Evolutionary conservation across 495 filamentous ascomycete species (phyloP), one percentile per base, ranked within the genome.

Genomic region (Trichoderma orchidacearum): DNA sequence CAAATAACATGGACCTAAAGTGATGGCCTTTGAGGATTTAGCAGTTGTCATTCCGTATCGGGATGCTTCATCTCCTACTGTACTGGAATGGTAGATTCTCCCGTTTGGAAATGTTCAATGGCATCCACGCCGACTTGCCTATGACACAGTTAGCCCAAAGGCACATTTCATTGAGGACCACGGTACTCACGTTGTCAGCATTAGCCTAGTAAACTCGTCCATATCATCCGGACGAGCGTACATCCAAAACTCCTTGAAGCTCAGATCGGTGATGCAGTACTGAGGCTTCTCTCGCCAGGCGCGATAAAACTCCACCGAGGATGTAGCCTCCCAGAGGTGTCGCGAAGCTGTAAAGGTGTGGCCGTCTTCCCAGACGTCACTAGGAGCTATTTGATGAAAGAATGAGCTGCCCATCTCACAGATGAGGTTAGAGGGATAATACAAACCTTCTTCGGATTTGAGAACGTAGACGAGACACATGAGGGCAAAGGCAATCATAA

Each of bases 241-340:
- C 45, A 51, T 56, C 30, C 63, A 28, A 13, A 65, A 65, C 3
- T 62, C 56, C 5, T 65, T 56, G 21, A 65, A 64, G 18, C 34
- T 11, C 15, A 65, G 60, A 15, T 56, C 36, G 2, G 45, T 51
- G 30, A 67, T 62, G 15, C 63, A 58, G 56, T 56, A 64, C 32
- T 65, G 53, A 0, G 63, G 63, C 51, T 64, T 56, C 53, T 64
- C 63, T 9, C 50, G 60, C 65, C 63, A 65, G 12, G 63, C 63
- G 13, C 38, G 62, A 9, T 58, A 63, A 30, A 67, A 67, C 11
- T 65, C 63, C 2, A 65, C 55, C 8, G 63, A 61, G 41, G 58
- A 58, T n/a, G 35, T 29, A 5, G 63, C 58, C 25, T 58, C 31
- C 63, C 60, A 65, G 36, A 67, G 59, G 50, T 65, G 55, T 29